These are phyloP conservation scores for Platanthera guangdongensis DNA, from an alignment of 106 monocot species.

Conservation along the genomic window DNA sequence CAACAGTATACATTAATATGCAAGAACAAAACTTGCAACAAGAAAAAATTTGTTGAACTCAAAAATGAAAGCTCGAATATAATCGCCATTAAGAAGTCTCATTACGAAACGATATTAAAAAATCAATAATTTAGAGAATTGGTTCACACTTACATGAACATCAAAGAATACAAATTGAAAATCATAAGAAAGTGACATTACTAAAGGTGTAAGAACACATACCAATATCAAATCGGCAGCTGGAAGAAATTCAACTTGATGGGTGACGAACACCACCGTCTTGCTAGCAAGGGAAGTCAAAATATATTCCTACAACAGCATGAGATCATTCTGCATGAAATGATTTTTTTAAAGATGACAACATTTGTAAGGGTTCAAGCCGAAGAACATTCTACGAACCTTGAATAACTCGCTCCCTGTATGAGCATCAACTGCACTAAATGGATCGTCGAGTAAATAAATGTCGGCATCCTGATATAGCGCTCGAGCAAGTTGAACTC, in stretches of 20 bases:
- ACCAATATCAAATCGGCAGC: constrained; percentile 88
- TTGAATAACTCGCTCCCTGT: constrained; percentile 87
- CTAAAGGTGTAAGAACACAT: constrained; percentile 7
- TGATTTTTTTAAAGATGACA: background rate
- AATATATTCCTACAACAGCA: constrained; percentile 77
- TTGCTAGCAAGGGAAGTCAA: constrained; percentile 65
- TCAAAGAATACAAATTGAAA: background rate
- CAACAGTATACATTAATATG: background rate
- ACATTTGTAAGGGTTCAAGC: background rate
- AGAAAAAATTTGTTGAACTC: background rate
- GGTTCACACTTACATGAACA: background rate
- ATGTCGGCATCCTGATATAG: constrained; percentile 96
- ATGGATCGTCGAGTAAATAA: constrained; percentile 95
- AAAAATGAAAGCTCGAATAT: background rate
- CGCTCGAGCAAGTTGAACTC: constrained; percentile 93
- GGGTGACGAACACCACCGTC: constrained; percentile 89
- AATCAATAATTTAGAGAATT: background rate
- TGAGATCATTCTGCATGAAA: background rate
- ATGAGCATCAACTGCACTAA: constrained; percentile 95
- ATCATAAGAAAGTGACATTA: background rate
- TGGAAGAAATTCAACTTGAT: constrained; percentile 97
- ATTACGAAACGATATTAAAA: background rate
- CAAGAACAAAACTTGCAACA: background rate
- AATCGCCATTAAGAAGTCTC: background rate
- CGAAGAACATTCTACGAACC: constrained; percentile 24